These are phyloP conservation scores for Suhomyces prunicola DNA, from an alignment of 805 yeast genomes.

Conservation along the genomic window DNA sequence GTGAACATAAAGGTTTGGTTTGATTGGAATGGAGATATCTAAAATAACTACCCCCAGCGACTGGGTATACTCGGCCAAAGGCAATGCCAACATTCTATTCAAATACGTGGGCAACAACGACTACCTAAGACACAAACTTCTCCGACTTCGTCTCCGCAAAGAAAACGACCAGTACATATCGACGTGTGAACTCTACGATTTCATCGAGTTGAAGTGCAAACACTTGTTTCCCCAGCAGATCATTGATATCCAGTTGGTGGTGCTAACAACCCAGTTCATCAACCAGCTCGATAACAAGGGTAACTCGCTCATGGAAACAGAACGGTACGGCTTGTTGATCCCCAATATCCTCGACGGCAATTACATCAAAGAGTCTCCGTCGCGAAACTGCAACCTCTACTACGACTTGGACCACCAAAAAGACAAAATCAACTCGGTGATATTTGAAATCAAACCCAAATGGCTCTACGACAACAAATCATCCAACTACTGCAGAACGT, in stretches of 20 bases:
- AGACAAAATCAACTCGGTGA: constrained; percentile 11
- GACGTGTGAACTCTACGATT: constrained; percentile 41
- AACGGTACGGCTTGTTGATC: constrained; percentile 42
- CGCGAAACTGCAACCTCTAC: constrained; percentile 36
- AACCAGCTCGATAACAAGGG: constrained; percentile 24
- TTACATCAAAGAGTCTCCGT: constrained; percentile 23
- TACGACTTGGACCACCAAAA: constrained; percentile 9
- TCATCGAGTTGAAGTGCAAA: constrained; percentile 33
- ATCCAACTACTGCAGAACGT: constrained; percentile 52
- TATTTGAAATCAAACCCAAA: constrained; percentile 58
- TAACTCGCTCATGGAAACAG: constrained; percentile 31
- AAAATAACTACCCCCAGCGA: constrained; percentile 28
- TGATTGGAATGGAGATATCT: constrained; percentile 30
- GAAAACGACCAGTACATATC: constrained; percentile 33
- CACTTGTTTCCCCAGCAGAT: constrained; percentile 28
- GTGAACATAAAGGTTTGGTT: too few relatives aligned
- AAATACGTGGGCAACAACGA: constrained; percentile 35
- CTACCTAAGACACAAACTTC: constrained; percentile 32
- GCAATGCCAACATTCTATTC: constrained; percentile 49
- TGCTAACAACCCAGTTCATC: constrained; percentile 29
- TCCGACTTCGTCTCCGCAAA: constrained; percentile 37
- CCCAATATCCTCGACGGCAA: constrained; percentile 39
- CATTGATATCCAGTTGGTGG: constrained; percentile 31
- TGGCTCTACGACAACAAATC: constrained; percentile 50
- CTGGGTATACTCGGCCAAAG: constrained; percentile 47